Conservation (phyloP, 805 yeast genomes). For the Monosporozyma yasuniensis region DNA sequence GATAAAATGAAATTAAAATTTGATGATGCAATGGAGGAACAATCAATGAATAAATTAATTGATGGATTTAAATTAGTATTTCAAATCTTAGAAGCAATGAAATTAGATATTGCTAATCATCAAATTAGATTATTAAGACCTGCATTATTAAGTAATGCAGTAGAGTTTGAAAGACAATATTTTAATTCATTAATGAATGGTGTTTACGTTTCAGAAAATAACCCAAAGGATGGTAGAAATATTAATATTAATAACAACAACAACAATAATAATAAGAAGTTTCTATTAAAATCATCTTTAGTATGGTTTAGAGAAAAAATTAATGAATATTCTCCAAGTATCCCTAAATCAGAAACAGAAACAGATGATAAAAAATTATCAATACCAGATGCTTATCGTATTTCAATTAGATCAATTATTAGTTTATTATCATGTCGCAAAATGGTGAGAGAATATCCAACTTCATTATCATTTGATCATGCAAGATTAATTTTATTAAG, state of each 20-base stretch:
- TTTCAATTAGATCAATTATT: conserved; percentile 45
- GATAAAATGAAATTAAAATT: conserved; percentile 65
- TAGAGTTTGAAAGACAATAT: conserved; percentile 82
- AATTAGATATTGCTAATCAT: conserved; percentile 89
- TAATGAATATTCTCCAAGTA: conserved; percentile 13
- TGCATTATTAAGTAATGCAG: conserved; percentile 74
- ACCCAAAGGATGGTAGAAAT: not conserved
- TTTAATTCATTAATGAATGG: conserved; percentile 37
- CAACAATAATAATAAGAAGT: conserved; percentile 36
- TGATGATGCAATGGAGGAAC: conserved; percentile 34
- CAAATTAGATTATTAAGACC: conserved; percentile 83
- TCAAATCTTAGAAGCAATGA: conserved; percentile 86
- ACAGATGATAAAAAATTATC: conserved; percentile 6
- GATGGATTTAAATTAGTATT: conserved; percentile 72
- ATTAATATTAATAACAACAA: conserved; percentile 25
- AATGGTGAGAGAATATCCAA: conserved; percentile 76
- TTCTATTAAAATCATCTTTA: conserved; percentile 50
- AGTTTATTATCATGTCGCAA: conserved; percentile 66
- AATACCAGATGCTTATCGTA: conserved; percentile 29
- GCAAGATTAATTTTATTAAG: conserved; percentile 66
- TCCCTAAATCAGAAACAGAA: conserved; percentile 6
- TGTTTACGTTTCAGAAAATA: not conserved
- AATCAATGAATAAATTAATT: conserved; percentile 45
- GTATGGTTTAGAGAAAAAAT: conserved; percentile 49
- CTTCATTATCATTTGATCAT: conserved; percentile 76